Conservation (phyloP, 2,329 filamentous ascomycete genomes). For the Berkeleyomyces basicola region DNA sequence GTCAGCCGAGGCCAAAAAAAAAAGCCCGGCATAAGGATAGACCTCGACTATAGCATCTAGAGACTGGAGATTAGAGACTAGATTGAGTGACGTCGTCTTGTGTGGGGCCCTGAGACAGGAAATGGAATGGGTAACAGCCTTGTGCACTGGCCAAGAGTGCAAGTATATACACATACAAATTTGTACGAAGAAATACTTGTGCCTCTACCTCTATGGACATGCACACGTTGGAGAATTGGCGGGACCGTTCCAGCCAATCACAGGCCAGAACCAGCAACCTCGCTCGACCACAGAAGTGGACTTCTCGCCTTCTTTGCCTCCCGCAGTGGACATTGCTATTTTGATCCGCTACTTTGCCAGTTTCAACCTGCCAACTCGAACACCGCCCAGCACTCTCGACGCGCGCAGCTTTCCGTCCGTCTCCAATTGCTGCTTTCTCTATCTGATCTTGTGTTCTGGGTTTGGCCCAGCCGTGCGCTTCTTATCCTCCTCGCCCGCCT, state of each 20-base stretch:
- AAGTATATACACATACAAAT: neutral
- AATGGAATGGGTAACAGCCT: neutral
- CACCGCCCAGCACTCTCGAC: neutral
- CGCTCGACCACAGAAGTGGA: neutral
- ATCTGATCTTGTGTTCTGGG: no score
- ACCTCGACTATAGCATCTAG: no score
- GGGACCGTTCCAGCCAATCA: neutral
- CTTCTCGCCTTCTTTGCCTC: neutral
- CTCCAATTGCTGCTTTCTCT: no score
- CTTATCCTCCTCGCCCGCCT: no score
- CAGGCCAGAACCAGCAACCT: neutral
- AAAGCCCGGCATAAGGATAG: neutral
- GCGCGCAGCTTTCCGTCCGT: no score
- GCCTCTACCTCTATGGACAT: neutral
- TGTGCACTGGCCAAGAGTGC: neutral
- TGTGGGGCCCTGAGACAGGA: neutral
- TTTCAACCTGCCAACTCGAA: neutral
- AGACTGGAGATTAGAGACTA: no score
- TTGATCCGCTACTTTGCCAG: neutral
- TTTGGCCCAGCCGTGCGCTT: no score
- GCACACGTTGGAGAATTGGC: neutral
- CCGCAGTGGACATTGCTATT: neutral
- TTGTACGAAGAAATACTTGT: no score
- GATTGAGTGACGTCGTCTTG: neutral
- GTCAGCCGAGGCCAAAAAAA: conserved; percentile 15